phyloP scores from a whole-genome alignment of 1,284 basidiomycete genomes.

The Ceratobasidium sp. region DNA sequence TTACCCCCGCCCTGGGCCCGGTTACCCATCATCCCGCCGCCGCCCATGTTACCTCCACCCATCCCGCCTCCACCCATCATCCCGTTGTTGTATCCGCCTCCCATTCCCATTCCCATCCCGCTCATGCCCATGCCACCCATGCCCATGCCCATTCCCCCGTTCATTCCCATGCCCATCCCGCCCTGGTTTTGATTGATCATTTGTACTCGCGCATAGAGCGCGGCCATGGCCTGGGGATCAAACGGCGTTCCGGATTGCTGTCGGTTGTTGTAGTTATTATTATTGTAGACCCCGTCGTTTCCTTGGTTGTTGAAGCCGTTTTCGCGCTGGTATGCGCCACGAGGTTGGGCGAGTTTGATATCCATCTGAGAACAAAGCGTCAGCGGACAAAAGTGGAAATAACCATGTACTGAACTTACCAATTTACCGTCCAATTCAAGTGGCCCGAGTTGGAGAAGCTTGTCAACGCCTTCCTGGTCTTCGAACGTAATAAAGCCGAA shows the following conservation, averaged over 20 bases:
- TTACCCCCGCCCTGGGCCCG: constrained; percentile 43
- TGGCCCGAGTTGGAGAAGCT: constrained; percentile 82
- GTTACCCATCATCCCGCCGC: constrained; percentile 48
- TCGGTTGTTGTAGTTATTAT: constrained; percentile 36
- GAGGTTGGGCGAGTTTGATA: constrained; percentile 90
- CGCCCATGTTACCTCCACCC: constrained; percentile 57
- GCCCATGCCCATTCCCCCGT: constrained; percentile 56
- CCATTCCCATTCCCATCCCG: constrained; percentile 53
- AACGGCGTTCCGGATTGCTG: constrained; percentile 61
- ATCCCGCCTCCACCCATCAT: constrained; percentile 56
- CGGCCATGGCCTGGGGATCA: constrained; percentile 79
- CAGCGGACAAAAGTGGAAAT: background rate
- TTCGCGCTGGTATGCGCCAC: constrained; percentile 70
- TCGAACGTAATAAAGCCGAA: constrained; percentile 97
- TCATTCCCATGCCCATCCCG: constrained; percentile 54
- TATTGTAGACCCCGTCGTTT: constrained; percentile 40
- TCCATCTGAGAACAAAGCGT: constrained; percentile 71
- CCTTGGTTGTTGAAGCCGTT: constrained; percentile 42
- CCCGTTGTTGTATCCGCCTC: constrained; percentile 49
- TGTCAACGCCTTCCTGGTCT: constrained; percentile 85
- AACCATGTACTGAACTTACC: constrained; percentile 56
- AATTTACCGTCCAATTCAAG: constrained; percentile 91
- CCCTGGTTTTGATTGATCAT: constrained; percentile 48
- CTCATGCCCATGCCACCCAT: constrained; percentile 53
- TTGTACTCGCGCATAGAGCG: constrained; percentile 78